These are phyloP conservation scores for Pseudogymnoascus sp. DNA, from an alignment of 2,329 filamentous ascomycete genomes.

Conservation along the genomic window DNA sequence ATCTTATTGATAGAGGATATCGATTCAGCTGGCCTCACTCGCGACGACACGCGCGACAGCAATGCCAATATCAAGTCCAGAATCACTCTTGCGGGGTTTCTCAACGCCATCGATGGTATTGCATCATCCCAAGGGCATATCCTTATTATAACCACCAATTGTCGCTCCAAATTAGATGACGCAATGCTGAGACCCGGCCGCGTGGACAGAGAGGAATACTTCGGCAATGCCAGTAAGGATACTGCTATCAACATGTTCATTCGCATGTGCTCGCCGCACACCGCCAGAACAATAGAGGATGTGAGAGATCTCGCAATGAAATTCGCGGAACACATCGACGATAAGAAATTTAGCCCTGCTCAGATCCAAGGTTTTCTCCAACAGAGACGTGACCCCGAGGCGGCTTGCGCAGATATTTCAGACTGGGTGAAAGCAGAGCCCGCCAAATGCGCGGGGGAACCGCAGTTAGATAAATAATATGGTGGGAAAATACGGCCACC, in stretches of 20 bases:
- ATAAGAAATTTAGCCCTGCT: slow-evolving; percentile 47
- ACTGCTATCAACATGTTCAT: background rate
- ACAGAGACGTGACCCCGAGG: slow-evolving; percentile 47
- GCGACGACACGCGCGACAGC: slow-evolving; percentile 25
- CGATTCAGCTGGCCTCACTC: slow-evolving; percentile 53
- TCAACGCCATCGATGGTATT: slow-evolving; percentile 79
- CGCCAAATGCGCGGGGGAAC: background rate
- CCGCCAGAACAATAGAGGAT: slow-evolving; percentile 23
- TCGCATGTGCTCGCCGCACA: slow-evolving; percentile 16
- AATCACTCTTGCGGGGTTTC: slow-evolving; percentile 68
- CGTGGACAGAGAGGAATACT: slow-evolving; percentile 61
- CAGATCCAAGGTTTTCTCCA: slow-evolving; percentile 59
- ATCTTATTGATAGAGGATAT: slow-evolving; percentile 64
- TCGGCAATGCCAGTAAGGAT: slow-evolving; percentile 43
- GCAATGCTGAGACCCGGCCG: slow-evolving; percentile 67
- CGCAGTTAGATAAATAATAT: background rate
- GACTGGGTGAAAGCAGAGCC: background rate
- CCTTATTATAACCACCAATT: slow-evolving; percentile 77
- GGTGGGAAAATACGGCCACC: background rate
- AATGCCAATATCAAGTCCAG: background rate
- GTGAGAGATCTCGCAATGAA: slow-evolving; percentile 32
- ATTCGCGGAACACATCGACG: slow-evolving; percentile 48
- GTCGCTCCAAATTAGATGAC: slow-evolving; percentile 62
- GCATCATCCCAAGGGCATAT: slow-evolving; percentile 71
- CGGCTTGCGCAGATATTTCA: slow-evolving; percentile 31